A percentile compares a stretch with the other conserved stretches of the same genome.
Conservation (phyloP, 2,329 filamentous ascomycete species). For the Parascedosporium putredinis region DNA sequence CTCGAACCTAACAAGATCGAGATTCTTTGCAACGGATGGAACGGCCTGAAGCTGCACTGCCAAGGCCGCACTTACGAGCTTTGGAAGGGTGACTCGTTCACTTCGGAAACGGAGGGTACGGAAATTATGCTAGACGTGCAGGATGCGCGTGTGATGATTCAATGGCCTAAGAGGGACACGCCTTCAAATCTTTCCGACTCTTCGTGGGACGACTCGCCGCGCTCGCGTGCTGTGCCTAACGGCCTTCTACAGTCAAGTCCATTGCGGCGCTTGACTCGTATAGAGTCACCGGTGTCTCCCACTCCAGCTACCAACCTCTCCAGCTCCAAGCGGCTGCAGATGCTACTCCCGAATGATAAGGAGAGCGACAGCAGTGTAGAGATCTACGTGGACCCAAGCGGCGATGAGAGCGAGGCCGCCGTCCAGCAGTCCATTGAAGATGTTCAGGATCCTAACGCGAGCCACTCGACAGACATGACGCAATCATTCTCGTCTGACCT, state of each 20-base stretch:
- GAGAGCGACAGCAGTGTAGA: constrained; percentile 12
- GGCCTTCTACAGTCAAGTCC: constrained; percentile 48
- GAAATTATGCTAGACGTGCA: constrained; percentile 96
- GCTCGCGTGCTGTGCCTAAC: constrained; percentile 22
- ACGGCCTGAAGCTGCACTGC: constrained; percentile 86
- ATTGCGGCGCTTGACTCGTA: constrained; percentile 43
- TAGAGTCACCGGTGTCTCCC: constrained; percentile 58
- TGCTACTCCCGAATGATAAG: constrained; percentile 40
- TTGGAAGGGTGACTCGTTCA: constrained; percentile 79
- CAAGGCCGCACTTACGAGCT: constrained; percentile 80
- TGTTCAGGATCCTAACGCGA: constrained; percentile 12
- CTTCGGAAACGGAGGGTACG: constrained; percentile 74
- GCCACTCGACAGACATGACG: constrained; percentile 22
- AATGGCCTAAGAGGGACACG: constrained; percentile 61
- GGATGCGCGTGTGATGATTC: constrained; percentile 77
- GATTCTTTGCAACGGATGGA: constrained; percentile 90
- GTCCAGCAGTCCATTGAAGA: not conserved
- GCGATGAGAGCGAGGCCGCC: constrained; percentile 11
- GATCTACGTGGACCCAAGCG: constrained; percentile 15
- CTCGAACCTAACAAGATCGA: constrained; percentile 71
- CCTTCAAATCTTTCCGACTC: constrained; percentile 46
- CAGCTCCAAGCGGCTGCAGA: constrained; percentile 34
- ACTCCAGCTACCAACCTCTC: constrained; percentile 33
- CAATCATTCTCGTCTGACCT: constrained; percentile 44
- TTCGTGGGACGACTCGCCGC: constrained; percentile 60